phyloP scores from a whole-genome alignment of 495 filamentous ascomycete species.

The Aspergillus mulundensis region DNA sequence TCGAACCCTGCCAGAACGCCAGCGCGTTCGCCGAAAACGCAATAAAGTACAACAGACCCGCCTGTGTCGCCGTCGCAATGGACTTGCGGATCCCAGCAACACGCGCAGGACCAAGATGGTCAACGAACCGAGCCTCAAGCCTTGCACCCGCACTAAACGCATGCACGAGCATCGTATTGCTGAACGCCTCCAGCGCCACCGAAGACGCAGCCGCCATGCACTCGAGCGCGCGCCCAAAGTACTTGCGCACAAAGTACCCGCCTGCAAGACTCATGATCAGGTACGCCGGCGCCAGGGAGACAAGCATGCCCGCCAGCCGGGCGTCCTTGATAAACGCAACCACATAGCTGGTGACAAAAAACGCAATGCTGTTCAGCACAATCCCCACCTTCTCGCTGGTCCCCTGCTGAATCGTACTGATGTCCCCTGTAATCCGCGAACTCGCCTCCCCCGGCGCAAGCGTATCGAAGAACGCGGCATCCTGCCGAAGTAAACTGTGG shows the following conservation, averaged over 20 bases:
- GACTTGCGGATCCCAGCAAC: constrained; percentile 57
- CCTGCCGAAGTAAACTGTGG: constrained; percentile 51
- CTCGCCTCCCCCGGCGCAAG: constrained; percentile 53
- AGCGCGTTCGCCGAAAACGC: constrained; percentile 60
- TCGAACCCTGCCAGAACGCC: constrained; percentile 62
- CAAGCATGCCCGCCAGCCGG: constrained; percentile 33
- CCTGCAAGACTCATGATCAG: constrained; percentile 58
- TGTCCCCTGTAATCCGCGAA: constrained; percentile 54
- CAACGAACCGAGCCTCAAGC: constrained; percentile 48
- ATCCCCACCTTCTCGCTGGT: constrained; percentile 65
- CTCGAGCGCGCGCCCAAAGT: constrained; percentile 45
- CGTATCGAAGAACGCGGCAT: constrained; percentile 55
- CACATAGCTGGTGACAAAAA: constrained; percentile 58
- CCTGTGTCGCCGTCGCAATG: constrained; percentile 48
- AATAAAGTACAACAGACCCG: constrained; percentile 60
- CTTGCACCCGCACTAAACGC: constrained; percentile 41
- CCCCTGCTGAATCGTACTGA: constrained; percentile 55
- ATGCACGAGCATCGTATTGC: constrained; percentile 44
- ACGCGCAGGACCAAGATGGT: constrained; percentile 38
- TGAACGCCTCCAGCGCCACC: constrained; percentile 44
- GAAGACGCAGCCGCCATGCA: constrained; percentile 43
- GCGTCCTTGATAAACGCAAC: constrained; percentile 59
- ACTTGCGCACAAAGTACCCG: constrained; percentile 55
- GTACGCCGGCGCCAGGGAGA: constrained; percentile 63
- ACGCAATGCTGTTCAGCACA: constrained; percentile 52